A percentile compares a stretch with the other conserved stretches of the same genome.
Evolutionary conservation across 371 early-diverging fungal species (phyloP).

Genomic region (Phascolomyces articulosus): DNA sequence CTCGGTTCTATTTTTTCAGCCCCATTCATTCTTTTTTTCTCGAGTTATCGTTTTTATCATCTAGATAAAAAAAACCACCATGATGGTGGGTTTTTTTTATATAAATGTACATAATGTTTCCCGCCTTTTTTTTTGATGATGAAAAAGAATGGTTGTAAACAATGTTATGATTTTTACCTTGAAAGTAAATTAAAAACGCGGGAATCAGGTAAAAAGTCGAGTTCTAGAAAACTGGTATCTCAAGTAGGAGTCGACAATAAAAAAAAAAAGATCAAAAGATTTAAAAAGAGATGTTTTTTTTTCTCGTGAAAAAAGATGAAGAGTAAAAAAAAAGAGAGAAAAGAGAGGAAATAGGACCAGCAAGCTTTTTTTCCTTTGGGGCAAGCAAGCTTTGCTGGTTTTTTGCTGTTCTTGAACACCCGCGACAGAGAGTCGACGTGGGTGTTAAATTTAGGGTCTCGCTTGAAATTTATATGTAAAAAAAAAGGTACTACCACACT

Average conservation of each 20-base stretch:
- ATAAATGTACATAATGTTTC: neutral
- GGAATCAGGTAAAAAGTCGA: neutral
- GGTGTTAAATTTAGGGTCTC: neutral
- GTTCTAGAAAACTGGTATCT: neutral
- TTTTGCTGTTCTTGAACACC: too few relatives aligned
- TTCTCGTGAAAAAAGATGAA: neutral
- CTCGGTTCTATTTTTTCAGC: too few relatives aligned
- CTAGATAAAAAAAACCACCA: too few relatives aligned
- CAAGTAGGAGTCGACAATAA: neutral
- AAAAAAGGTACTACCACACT: too few relatives aligned
- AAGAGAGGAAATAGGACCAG: neutral
- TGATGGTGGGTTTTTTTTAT: too few relatives aligned
- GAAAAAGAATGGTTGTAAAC: neutral
- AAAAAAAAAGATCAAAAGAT: neutral
- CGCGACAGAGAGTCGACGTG: neutral
- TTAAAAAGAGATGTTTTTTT: neutral
- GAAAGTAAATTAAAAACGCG: neutral
- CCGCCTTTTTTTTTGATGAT: neutral
- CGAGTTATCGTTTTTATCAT: too few relatives aligned
- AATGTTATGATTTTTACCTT: neutral
- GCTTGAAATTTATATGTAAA: too few relatives aligned
- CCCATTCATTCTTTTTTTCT: too few relatives aligned
- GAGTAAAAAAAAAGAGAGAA: neutral
- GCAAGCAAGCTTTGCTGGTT: too few relatives aligned
- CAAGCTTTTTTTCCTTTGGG: too few relatives aligned